Evolutionary conservation across 2,329 filamentous ascomycete species (phyloP).

Genomic region (Alternaria sp.): DNA sequence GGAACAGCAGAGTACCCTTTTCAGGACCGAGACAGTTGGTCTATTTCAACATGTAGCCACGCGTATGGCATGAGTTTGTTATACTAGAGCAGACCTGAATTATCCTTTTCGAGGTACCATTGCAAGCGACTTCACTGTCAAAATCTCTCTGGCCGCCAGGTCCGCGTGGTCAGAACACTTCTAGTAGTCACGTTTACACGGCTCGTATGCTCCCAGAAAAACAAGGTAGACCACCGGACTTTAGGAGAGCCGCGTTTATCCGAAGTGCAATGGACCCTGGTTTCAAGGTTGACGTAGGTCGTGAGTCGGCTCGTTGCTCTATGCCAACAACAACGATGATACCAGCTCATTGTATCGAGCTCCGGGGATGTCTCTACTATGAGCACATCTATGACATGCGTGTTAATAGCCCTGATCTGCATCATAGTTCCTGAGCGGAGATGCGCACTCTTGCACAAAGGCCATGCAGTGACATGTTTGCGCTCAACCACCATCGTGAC

Average conservation of each 20-base stretch:
- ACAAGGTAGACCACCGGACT: fast-evolving
- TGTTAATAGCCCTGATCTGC: neutral
- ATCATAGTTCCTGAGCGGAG: neutral
- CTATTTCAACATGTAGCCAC: constrained; percentile 1
- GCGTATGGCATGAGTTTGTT: constrained; percentile 5
- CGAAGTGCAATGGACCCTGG: neutral
- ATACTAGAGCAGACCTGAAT: neutral
- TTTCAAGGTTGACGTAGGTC: neutral
- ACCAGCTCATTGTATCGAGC: neutral
- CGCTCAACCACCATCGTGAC: neutral
- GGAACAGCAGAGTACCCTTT: neutral
- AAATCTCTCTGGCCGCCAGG: neutral
- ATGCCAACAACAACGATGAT: neutral
- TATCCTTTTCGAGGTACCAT: neutral
- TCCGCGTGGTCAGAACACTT: neutral
- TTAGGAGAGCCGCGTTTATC: neutral
- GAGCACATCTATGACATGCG: fast-evolving
- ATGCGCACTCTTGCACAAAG: neutral
- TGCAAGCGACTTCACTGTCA: neutral
- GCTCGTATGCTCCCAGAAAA: neutral
- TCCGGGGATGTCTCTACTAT: too few species aligned
- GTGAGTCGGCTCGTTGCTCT: neutral
- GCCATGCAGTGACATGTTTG: neutral
- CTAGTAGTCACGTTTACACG: neutral
- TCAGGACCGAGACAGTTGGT: neutral